A percentile compares a stretch with the other conserved stretches of the same genome.
These are phyloP conservation scores for Zymoseptoria pseudotritici DNA, from an alignment of 2,329 filamentous ascomycete species.

Conservation along the genomic window DNA sequence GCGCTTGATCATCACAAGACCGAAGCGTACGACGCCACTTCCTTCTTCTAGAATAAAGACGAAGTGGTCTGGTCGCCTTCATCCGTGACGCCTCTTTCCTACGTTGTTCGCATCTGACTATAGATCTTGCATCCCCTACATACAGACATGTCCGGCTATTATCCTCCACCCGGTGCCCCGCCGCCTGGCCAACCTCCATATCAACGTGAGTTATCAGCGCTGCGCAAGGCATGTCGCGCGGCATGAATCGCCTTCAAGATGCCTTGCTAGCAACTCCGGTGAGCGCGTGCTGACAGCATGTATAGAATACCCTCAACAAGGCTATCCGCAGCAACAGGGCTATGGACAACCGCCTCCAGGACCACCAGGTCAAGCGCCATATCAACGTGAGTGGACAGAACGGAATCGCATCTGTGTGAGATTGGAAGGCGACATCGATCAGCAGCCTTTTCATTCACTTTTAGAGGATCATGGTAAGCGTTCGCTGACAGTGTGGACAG, in stretches of 20 bases:
- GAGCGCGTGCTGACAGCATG: slow-evolving; percentile 5
- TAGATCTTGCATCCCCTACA: neutral
- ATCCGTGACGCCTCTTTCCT: neutral
- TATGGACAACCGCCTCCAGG: slow-evolving; percentile 8
- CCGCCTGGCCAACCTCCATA: slow-evolving; percentile 6
- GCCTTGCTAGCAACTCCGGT: neutral
- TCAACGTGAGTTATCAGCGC: slow-evolving; percentile 10
- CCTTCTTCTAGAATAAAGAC: neutral
- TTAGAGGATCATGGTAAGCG: neutral
- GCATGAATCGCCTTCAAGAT: neutral
- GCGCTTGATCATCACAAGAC: neutral
- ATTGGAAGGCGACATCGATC: neutral
- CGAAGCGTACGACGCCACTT: neutral
- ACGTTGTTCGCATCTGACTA: neutral
- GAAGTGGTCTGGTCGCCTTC: neutral
- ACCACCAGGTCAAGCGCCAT: slow-evolving; percentile 1
- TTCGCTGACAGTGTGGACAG: slow-evolving; percentile 8
- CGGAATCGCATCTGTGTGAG: neutral
- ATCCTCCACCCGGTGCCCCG: slow-evolving; percentile 6
- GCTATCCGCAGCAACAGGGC: neutral
- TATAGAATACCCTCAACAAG: slow-evolving; percentile 13
- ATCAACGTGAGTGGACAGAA: slow-evolving; percentile 11
- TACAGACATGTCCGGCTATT: slow-evolving; percentile 11
- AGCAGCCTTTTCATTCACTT: neutral
- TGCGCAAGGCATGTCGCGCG: neutral